A percentile compares a stretch with the other conserved stretches of the same genome.
phyloP scores from a whole-genome alignment of 768 basidiomycete species.

The Leucogyrophana mollusca region DNA sequence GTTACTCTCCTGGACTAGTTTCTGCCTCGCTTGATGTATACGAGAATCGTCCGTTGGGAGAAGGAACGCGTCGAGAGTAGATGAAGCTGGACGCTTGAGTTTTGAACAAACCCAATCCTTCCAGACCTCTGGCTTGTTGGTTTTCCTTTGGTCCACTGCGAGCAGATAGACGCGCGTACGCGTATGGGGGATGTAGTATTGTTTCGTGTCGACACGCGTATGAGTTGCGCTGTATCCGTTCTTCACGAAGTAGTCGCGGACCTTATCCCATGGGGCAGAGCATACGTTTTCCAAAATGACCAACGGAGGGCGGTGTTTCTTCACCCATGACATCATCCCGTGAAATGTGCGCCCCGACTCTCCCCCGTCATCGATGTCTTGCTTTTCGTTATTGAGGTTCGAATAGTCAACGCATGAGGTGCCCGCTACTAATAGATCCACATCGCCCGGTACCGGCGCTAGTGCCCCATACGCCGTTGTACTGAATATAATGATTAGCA shows the following conservation, averaged over 20 bases:
- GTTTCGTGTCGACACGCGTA: slow-evolving; percentile 77
- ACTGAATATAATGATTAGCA: slow-evolving; percentile 36
- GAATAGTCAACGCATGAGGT: slow-evolving; percentile 98
- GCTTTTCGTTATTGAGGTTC: slow-evolving; percentile 90
- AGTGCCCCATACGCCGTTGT: slow-evolving; percentile 91
- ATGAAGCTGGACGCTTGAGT: slow-evolving; percentile 81
- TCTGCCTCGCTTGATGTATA: slow-evolving; percentile 85
- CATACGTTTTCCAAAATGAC: slow-evolving; percentile 96
- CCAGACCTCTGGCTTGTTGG: slow-evolving; percentile 70
- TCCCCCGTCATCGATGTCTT: slow-evolving; percentile 84
- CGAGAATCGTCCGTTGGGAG: slow-evolving; percentile 88
- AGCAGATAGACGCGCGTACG: slow-evolving; percentile 87
- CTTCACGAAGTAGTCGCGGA: slow-evolving; percentile 72
- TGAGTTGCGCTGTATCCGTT: slow-evolving; percentile 73
- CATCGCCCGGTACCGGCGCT: slow-evolving; percentile 84
- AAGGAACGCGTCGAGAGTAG: slow-evolving; percentile 89
- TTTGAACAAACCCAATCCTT: slow-evolving; percentile 53
- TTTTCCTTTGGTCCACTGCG: slow-evolving; percentile 66
- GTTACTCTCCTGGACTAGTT: slow-evolving; percentile 69
- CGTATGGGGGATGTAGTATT: slow-evolving; percentile 94
- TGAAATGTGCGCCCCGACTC: slow-evolving; percentile 93
- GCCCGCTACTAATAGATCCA: slow-evolving; percentile 88
- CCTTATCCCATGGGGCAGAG: slow-evolving; percentile 80
- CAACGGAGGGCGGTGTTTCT: slow-evolving; percentile 81
- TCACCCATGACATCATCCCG: slow-evolving; percentile 94